Evolutionary conservation across 2,329 filamentous ascomycete genomes (phyloP).

Genomic region (Neofusicoccum ribis): DNA sequence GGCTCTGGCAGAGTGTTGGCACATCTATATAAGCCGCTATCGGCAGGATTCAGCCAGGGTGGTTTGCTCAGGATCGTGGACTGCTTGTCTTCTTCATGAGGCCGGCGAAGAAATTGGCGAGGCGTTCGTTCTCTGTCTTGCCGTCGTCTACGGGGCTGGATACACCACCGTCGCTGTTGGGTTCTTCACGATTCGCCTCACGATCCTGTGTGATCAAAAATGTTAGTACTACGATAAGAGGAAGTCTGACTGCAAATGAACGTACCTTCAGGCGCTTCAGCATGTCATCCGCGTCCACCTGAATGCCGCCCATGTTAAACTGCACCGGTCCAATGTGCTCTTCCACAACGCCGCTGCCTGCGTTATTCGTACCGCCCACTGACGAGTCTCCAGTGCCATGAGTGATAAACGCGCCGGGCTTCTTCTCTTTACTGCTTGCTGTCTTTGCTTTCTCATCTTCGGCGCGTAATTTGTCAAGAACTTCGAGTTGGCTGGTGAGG

Average conservation of each 20-base stretch:
- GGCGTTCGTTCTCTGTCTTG: conserved; percentile 41
- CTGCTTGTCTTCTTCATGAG: conserved; percentile 30
- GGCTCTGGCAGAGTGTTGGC: neutral
- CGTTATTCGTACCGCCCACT: neutral
- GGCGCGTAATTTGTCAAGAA: conserved; percentile 65
- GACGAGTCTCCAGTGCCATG: conserved; percentile 12
- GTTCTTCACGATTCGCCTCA: conserved; percentile 34
- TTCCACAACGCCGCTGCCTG: conserved; percentile 39
- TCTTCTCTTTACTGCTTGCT: conserved; percentile 40
- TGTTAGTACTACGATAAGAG: neutral
- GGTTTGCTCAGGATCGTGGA: neutral
- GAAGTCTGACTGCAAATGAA: neutral
- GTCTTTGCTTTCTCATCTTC: conserved; percentile 61
- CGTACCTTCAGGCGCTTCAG: conserved; percentile 77
- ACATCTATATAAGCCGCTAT: neutral
- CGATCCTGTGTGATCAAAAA: conserved; percentile 30
- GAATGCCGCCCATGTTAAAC: conserved; percentile 97
- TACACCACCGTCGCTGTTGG: conserved; percentile 29
- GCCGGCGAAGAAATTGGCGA: conserved; percentile 42
- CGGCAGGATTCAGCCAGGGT: neutral
- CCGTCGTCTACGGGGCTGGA: conserved; percentile 28
- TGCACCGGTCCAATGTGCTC: conserved; percentile 87
- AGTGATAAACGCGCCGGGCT: conserved; percentile 27
- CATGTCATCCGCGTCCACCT: conserved; percentile 94
- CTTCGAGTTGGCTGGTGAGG: conserved; percentile 70